Evolutionary conservation across 1,139 yeast species (phyloP), one percentile per base, ranked within the genome.

Genomic region (Lodderomyces margitis): DNA sequence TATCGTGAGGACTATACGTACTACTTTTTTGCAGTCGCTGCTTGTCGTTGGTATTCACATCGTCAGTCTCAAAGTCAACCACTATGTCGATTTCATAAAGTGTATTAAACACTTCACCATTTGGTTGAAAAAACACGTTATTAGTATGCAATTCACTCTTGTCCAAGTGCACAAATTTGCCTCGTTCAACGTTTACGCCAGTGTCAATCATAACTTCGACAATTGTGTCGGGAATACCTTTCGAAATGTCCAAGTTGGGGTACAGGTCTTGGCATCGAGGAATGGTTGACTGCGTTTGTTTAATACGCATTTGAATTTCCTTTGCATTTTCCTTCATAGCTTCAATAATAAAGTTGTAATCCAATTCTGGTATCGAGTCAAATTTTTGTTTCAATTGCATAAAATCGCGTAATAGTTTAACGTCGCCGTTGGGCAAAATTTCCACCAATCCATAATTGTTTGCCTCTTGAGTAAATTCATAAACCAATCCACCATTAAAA

Each of bases 401-500:
- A 52, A 71, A 85, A 56, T 85, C 94, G 3, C 68, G 58, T 38
- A 80, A 60, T 2, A 84, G 42, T 30, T 67, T 66, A 1, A 75
- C 81, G 54, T 80, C 74, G 0, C 91, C 92, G 37, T 74, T 67
- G 3, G 56, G 56, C 45, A 75, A 75, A 12, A 84, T 61, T 41
- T 78, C 76, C 2, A 92, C 95, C 34, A 92, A 70, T 0, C 98
- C 98, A 62, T 92, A 92, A 57, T 86, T 80, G 58, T 89, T 89
- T 20, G 84, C 79, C 57, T 88, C 98, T 61, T 89, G 92, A 2
- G 95, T 79, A 62, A 76, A 92, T 60, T 92, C 98, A 59, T 92
- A 92, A 2, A 88, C 94, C 44, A 92, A 70, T 0, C 98, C 98
- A 7, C 98, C 98, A 46, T 92, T 81, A 61, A 89, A 91, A 2